These are phyloP conservation scores for Galium porrigens DNA, from an alignment of 305 asterid species.

Conservation along the genomic window DNA sequence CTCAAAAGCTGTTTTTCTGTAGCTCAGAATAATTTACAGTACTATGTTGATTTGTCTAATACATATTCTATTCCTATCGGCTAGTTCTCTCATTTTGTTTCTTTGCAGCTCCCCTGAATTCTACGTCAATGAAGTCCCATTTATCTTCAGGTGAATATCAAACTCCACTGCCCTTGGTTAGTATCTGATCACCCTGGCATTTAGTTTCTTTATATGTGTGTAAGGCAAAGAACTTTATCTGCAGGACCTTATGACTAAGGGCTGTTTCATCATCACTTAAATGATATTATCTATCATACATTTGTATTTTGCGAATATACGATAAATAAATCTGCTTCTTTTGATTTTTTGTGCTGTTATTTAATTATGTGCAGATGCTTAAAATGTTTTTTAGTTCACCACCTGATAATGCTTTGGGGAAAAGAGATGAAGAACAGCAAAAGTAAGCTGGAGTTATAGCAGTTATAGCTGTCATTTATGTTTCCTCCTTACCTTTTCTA, in stretches of 20 bases:
- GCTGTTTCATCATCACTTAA: not conserved
- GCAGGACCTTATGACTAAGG: not conserved
- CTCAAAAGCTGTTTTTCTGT: not conserved
- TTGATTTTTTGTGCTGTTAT: not conserved
- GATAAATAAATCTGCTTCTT: not conserved
- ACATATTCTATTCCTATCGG: not conserved
- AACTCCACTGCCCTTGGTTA: slow-evolving; percentile 9
- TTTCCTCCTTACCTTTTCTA: not conserved
- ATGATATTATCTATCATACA: not conserved
- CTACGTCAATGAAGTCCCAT: slow-evolving; percentile 7
- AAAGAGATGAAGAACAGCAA: slow-evolving; percentile 35
- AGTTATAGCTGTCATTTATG: not conserved
- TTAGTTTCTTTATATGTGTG: not conserved
- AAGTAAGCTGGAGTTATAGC: slow-evolving; percentile 28
- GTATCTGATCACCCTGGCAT: not conserved
- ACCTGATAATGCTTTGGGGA: slow-evolving; percentile 25
- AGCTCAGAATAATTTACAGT: not conserved
- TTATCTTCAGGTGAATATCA: slow-evolving; percentile 4
- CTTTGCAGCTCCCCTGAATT: slow-evolving; percentile 13
- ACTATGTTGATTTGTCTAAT: not conserved
- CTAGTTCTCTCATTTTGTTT: not conserved
- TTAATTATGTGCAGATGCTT: slow-evolving; percentile 31
- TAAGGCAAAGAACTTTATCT: not conserved
- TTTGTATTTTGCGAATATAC: not conserved
- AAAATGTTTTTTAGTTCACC: slow-evolving; percentile 42